Percentiles rank a stretch among this genome's conserved stretches.
Conservation (phyloP, 345 rosid species). For the Citrus unshiu region DNA sequence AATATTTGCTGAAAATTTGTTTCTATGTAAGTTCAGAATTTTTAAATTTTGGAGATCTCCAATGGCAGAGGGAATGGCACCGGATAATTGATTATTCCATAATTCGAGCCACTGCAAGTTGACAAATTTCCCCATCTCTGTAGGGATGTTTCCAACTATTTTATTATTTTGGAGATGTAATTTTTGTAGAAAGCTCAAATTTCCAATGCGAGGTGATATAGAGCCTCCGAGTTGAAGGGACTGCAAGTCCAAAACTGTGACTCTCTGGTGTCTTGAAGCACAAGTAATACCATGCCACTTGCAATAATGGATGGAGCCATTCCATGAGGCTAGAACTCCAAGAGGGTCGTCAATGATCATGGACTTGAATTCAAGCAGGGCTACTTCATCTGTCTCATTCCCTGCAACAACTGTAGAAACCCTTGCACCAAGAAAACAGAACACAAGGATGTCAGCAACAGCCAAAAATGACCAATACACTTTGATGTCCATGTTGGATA, state of each 20-base stretch:
- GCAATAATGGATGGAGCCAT: conserved; percentile 21
- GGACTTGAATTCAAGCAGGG: too few species aligned
- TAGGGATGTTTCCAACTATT: too few species aligned
- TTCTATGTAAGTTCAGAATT: not conserved
- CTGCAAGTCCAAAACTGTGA: conserved; percentile 19
- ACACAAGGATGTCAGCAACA: too few species aligned
- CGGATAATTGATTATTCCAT: too few species aligned
- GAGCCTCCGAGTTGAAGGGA: conserved; percentile 15
- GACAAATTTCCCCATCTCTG: too few species aligned
- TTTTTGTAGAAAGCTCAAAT: conserved; percentile 28
- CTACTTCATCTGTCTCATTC: too few species aligned
- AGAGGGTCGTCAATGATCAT: too few species aligned
- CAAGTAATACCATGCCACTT: conserved; percentile 24
- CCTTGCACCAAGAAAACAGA: too few species aligned
- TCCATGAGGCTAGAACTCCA: conserved; percentile 13
- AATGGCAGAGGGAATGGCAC: not conserved
- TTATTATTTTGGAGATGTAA: not conserved
- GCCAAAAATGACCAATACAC: too few species aligned
- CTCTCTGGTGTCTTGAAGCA: conserved; percentile 14
- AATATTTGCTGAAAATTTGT: conserved; percentile 4
- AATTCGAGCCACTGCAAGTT: too few species aligned
- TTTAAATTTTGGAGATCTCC: not conserved
- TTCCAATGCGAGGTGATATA: conserved; percentile 30
- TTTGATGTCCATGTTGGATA: too few species aligned
- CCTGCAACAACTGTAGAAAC: too few species aligned